A percentile compares a stretch with the other conserved stretches of the same genome.
These are phyloP conservation scores for Ustilago sp. DNA, from an alignment of 1,284 basidiomycete species.

Conservation along the genomic window DNA sequence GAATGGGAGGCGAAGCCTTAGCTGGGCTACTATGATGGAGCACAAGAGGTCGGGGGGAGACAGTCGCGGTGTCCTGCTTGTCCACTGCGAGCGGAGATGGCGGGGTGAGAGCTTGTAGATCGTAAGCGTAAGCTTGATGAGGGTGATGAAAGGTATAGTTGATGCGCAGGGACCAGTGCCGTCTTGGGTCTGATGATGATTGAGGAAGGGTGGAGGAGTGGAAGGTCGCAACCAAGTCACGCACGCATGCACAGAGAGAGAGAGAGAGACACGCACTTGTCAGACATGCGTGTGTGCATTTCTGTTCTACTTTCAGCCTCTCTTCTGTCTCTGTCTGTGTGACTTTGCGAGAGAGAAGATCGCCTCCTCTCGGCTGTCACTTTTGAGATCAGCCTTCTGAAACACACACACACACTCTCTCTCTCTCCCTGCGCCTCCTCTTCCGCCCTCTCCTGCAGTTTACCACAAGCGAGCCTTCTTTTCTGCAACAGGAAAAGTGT, in stretches of 20 bases:
- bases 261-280: neutral
- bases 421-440: neutral
- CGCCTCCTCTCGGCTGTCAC: conserved; percentile 2
- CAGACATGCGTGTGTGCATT: conserved; percentile 9
- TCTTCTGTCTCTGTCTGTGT: neutral
- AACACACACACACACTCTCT: neutral
- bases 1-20: neutral
- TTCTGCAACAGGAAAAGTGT: neutral
- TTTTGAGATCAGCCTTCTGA: neutral
- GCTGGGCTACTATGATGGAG: neutral
- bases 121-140: neutral
- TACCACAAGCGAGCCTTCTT: conserved; percentile 2
- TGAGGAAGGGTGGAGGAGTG: neutral
- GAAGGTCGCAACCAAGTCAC: neutral
- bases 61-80: neutral
- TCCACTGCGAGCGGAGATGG: neutral
- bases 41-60: neutral
- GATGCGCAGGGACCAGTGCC: neutral
- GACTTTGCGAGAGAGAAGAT: neutral
- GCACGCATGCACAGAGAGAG: neutral
- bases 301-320: neutral
- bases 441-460: neutral
- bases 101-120: neutral
- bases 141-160: neutral
- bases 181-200: neutral